phyloP scores from a whole-genome alignment of 208 protist genomes.

The Crithidia acanthocephali region DNA sequence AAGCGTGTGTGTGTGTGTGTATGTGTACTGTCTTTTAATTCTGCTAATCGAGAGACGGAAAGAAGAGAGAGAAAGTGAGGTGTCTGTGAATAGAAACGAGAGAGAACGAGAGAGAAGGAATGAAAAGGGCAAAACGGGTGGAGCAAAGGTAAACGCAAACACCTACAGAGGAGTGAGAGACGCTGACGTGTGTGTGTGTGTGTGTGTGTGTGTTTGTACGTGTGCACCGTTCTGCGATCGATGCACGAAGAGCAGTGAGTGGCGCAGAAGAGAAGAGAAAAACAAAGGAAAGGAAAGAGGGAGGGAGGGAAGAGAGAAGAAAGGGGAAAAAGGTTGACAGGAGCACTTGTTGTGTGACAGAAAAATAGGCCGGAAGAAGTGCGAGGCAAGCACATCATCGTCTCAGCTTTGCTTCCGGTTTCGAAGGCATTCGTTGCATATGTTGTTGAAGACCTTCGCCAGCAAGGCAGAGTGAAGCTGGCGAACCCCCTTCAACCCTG shows the following conservation, averaged over 20 bases:
- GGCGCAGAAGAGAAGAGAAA: slow-evolving; percentile 2
- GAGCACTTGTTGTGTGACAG: too few relatives aligned
- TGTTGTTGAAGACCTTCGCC: too few relatives aligned
- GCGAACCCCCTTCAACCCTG: too few relatives aligned
- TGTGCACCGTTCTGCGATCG: background rate
- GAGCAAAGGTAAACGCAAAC: background rate
- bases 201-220: background rate
- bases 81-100: slow-evolving; percentile 17
- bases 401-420: too few relatives aligned
- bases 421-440: too few relatives aligned
- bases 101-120: background rate
- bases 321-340: too few relatives aligned
- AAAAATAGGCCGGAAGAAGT: too few relatives aligned
- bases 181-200: background rate
- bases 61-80: background rate
- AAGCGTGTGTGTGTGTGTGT: too few relatives aligned
- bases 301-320: background rate
- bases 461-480: too few relatives aligned
- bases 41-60: too few relatives aligned
- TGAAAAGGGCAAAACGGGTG: background rate
- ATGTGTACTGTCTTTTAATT: too few relatives aligned
- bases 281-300: background rate
- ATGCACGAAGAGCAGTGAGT: background rate
- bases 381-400: too few relatives aligned
- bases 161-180: background rate